These are phyloP conservation scores for Pichia sp. DNA, from an alignment of 1,139 yeast genomes.

Conservation along the genomic window DNA sequence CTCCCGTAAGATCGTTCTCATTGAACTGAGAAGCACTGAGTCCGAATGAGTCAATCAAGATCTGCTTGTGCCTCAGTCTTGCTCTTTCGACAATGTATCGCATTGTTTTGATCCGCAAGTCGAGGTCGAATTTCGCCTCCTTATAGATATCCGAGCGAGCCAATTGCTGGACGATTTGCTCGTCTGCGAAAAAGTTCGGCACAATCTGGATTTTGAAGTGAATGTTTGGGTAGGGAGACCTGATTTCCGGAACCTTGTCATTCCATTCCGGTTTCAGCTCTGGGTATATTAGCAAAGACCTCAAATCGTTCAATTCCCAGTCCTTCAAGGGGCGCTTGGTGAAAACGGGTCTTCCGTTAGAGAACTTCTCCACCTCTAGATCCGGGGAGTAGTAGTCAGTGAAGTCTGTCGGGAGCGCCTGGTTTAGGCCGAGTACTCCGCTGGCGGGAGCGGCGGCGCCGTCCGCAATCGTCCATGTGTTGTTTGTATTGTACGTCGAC, in stretches of 20 bases:
- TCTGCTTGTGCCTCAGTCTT: conserved; percentile 42
- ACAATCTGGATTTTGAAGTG: conserved; percentile 40
- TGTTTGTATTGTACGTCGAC: conserved; percentile 14
- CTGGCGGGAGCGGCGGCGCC: background rate
- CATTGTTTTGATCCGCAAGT: conserved; percentile 54
- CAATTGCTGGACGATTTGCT: conserved; percentile 42
- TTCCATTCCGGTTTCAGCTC: conserved; percentile 50
- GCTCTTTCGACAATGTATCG: conserved; percentile 55
- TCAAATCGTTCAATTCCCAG: conserved; percentile 63
- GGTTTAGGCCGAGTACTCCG: conserved; percentile 26
- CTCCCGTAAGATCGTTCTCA: conserved; percentile 15
- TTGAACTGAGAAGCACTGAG: conserved; percentile 22
- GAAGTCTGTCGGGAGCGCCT: conserved; percentile 46
- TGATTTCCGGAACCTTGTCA: conserved; percentile 43
- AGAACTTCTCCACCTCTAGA: conserved; percentile 42
- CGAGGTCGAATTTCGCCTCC: conserved; percentile 51
- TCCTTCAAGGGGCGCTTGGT: conserved; percentile 56
- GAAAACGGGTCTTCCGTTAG: conserved; percentile 56
- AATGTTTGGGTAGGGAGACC: conserved; percentile 26
- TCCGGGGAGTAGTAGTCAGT: conserved; percentile 55
- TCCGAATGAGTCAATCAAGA: conserved; percentile 29
- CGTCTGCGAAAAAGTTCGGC: conserved; percentile 49
- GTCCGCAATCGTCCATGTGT: background rate
- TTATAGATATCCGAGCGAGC: conserved; percentile 54
- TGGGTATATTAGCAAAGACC: conserved; percentile 54